Percentiles rank a stretch among this genome's conserved stretches.
These are phyloP conservation scores for Chaetomium cochliodes DNA, from an alignment of 495 filamentous ascomycete species.

Conservation along the genomic window DNA sequence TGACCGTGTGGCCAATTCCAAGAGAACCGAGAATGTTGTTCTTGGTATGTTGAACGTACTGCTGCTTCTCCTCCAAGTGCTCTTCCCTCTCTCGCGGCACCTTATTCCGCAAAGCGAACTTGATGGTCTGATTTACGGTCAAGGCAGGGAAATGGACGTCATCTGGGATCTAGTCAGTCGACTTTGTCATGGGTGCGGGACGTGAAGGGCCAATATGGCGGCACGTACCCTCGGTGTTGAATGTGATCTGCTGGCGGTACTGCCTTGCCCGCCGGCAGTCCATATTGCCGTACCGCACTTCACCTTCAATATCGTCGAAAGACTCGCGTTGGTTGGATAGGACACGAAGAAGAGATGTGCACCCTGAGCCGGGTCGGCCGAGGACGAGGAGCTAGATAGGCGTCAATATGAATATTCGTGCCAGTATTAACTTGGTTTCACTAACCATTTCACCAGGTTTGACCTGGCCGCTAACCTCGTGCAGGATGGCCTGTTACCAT, in stretches of 20 bases:
- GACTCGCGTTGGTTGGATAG: constrained; percentile 12
- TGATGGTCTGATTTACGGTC: constrained; percentile 62
- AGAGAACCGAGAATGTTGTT: constrained; percentile 60
- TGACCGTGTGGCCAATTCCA: constrained; percentile 56
- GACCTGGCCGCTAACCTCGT: constrained; percentile 67
- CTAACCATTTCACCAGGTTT: constrained; percentile 59
- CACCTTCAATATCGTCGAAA: constrained; percentile 47
- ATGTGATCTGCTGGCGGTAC: constrained; percentile 13
- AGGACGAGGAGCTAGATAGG: constrained; percentile 68
- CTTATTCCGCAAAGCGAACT: constrained; percentile 48
- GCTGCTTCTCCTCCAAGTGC: constrained; percentile 61
- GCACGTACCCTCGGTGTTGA: constrained; percentile 12
- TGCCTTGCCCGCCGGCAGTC: not conserved
- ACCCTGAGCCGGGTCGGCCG: constrained; percentile 61
- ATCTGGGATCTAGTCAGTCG: constrained; percentile 41
- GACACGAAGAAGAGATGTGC: constrained; percentile 54
- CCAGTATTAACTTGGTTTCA: not conserved
- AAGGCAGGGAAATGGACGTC: constrained; percentile 65
- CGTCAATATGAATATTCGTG: constrained; percentile 4
- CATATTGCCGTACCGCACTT: constrained; percentile 49
- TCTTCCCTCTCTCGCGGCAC: constrained; percentile 56
- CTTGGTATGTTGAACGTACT: constrained; percentile 60
- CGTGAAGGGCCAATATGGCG: not conserved
- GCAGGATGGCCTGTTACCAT: constrained; percentile 52
- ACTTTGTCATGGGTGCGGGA: not conserved